These are phyloP conservation scores for Astraeus odoratus DNA, from an alignment of 768 basidiomycete genomes.

Conservation along the genomic window DNA sequence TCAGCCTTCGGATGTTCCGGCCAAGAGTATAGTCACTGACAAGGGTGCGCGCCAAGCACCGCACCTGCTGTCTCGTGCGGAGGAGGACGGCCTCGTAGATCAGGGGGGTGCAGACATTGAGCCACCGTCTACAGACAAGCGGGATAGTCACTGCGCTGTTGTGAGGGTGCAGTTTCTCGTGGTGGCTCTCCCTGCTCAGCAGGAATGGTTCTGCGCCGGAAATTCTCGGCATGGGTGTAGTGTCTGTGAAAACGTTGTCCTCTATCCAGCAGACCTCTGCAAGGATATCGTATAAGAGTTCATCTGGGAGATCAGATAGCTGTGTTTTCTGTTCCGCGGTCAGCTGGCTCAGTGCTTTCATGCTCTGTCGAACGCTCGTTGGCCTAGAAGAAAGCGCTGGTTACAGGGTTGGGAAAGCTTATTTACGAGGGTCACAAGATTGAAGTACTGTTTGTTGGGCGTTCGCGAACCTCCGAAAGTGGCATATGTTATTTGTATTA, in stretches of 20 bases:
- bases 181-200: too few species aligned
- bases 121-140: slow-evolving; percentile 1
- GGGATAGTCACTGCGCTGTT: background rate
- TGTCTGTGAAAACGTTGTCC: background rate
- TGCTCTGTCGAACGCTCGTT: background rate
- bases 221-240: background rate
- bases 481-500: too few species aligned
- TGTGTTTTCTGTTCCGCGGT: background rate
- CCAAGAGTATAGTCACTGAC: background rate
- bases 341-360: background rate
- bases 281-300: background rate
- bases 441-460: too few species aligned
- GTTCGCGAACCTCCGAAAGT: too few species aligned
- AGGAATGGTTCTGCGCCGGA: background rate
- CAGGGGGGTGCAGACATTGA: slow-evolving; percentile 1
- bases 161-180: background rate
- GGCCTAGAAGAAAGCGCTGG: too few species aligned
- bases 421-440: background rate
- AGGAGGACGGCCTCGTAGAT: slow-evolving; percentile 2
- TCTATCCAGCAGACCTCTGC: background rate
- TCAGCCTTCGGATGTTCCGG: background rate
- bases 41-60: background rate
- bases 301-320: slow-evolving; percentile 1
- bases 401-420: background rate
- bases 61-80: background rate